Evolutionary conservation across 2,329 filamentous ascomycete genomes (phyloP).

Genomic region (Nemania bipapillata): DNA sequence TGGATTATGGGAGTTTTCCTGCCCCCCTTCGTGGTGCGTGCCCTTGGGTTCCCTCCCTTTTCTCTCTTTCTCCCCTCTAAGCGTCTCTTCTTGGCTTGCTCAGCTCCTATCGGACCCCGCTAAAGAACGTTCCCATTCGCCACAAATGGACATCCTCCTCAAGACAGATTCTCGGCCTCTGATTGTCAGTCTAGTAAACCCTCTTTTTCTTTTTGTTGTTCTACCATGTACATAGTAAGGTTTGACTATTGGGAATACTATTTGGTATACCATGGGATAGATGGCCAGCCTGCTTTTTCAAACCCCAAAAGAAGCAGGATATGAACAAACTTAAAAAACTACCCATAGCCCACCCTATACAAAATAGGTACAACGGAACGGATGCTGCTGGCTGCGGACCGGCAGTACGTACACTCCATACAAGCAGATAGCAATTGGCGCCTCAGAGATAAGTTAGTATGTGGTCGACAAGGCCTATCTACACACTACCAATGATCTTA

Average conservation of each 20-base stretch:
- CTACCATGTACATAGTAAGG: neutral
- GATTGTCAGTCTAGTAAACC: neutral
- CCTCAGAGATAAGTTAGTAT: neutral
- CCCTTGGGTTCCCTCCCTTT: conserved; percentile 42
- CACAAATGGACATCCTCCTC: neutral
- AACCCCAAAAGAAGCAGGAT: neutral
- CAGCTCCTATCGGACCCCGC: conserved; percentile 9
- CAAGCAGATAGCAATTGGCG: neutral
- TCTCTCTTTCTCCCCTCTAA: conserved; percentile 21
- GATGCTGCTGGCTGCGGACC: neutral
- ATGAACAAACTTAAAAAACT: neutral
- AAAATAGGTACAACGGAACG: neutral
- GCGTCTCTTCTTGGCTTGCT: conserved; percentile 6
- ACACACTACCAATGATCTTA: conserved; percentile 23
- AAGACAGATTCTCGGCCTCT: neutral
- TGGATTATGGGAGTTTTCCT: conserved; percentile 47
- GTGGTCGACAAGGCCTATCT: conserved; percentile 1
- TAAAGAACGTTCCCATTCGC: conserved; percentile 4
- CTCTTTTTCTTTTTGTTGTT: neutral
- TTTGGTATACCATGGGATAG: neutral
- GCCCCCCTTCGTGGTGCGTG: conserved; percentile 41
- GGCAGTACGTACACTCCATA: too few species aligned
- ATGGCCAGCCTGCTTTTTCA: neutral
- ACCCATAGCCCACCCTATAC: neutral
- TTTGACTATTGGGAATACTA: conserved; percentile 4